Conservation (phyloP, 352 stramenopile species). For the Blastocystis sp. region DNA sequence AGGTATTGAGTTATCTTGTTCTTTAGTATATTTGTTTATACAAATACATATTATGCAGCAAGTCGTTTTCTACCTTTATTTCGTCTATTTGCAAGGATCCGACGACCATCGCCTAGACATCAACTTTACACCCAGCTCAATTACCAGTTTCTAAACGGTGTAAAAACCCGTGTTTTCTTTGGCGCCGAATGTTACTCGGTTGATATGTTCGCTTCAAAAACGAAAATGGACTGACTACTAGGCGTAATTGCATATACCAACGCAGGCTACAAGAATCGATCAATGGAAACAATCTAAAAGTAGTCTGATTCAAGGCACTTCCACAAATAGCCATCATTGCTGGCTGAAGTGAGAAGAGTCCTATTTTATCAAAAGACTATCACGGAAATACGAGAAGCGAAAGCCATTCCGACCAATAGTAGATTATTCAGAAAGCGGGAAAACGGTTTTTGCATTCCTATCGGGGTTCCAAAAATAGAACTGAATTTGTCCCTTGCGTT, state of each 20-base stretch:
- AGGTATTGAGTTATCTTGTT: slow-evolving; percentile 49
- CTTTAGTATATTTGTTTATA: slow-evolving; percentile 36
- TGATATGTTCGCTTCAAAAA: slow-evolving; percentile 53
- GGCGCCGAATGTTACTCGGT: slow-evolving; percentile 22
- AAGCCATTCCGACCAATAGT: background rate
- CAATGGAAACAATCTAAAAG: background rate
- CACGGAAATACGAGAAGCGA: background rate
- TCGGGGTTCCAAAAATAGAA: background rate
- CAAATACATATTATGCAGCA: slow-evolving; percentile 1
- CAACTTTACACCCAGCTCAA: background rate
- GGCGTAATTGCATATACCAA: background rate
- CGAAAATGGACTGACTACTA: slow-evolving; percentile 23
- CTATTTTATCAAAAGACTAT: background rate
- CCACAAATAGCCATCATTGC: background rate
- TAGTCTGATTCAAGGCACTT: background rate
- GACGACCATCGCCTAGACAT: background rate
- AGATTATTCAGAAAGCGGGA: background rate
- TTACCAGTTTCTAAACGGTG: slow-evolving; percentile 31
- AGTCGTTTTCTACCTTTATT: slow-evolving; percentile 50
- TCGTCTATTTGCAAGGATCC: slow-evolving; percentile 1
- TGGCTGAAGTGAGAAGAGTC: background rate
- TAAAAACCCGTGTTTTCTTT: slow-evolving; percentile 45
- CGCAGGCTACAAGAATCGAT: background rate
- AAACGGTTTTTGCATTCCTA: background rate
- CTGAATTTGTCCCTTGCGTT: background rate